Evolutionary conservation across 352 stramenopile species (phyloP).

Genomic region (Globisporangium lucens): DNA sequence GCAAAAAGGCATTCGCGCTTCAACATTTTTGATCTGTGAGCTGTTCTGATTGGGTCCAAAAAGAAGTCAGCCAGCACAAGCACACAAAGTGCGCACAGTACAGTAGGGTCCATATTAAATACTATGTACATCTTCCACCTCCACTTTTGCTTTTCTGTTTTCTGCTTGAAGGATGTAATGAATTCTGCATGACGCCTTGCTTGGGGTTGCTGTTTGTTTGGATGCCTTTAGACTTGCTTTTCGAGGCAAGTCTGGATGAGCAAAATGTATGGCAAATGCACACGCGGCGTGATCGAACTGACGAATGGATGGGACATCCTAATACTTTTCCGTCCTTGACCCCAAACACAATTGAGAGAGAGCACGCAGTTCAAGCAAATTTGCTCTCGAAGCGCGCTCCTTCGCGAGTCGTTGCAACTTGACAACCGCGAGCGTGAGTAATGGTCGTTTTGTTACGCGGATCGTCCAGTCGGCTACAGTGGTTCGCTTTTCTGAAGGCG

Average conservation of each 20-base stretch:
- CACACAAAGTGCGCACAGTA: neutral
- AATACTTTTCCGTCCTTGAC: neutral
- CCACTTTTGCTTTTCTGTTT: neutral
- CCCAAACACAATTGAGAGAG: neutral
- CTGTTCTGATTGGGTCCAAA: neutral
- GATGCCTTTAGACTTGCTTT: no score
- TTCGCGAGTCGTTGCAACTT: neutral
- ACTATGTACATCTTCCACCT: neutral
- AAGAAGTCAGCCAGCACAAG: conserved; percentile 6
- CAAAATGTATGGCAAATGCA: no score
- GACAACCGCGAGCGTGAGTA: neutral
- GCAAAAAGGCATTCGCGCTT: neutral
- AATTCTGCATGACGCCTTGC: no score
- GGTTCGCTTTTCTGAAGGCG: no score
- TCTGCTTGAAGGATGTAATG: neutral
- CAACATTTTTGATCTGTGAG: neutral
- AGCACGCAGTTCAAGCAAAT: neutral
- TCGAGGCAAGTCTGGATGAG: no score
- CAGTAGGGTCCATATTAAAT: neutral
- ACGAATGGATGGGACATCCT: neutral
- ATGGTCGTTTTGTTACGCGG: conserved; percentile 1
- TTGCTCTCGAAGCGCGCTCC: neutral
- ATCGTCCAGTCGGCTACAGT: neutral
- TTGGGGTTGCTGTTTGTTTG: no score
- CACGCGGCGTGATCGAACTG: no score